phyloP scores from a whole-genome alignment of 2,329 filamentous ascomycete genomes.

The Trichoderma simmonsii region DNA sequence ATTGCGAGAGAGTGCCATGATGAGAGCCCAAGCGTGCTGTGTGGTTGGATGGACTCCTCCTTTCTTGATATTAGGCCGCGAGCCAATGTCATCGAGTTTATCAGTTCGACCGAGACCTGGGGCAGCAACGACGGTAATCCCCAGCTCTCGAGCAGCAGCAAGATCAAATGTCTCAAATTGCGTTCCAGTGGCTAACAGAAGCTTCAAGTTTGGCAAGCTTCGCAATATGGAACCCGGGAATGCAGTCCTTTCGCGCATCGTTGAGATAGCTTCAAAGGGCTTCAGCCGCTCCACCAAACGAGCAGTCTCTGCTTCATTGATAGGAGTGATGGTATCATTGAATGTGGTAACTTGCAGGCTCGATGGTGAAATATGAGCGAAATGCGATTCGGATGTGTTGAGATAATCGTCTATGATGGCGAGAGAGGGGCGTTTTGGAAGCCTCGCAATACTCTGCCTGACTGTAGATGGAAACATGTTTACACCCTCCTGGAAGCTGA shows the following conservation, averaged over 20 bases:
- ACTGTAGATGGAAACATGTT: background rate
- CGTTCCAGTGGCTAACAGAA: constrained; percentile 60
- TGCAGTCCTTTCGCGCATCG: constrained; percentile 29
- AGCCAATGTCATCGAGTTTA: background rate
- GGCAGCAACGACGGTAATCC: background rate
- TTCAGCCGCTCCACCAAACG: background rate
- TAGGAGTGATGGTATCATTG: background rate
- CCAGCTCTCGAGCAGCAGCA: constrained; percentile 44
- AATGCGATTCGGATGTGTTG: background rate
- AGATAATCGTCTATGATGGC: constrained; percentile 7
- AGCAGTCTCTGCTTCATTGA: background rate
- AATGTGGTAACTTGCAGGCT: background rate
- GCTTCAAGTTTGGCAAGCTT: constrained; percentile 59
- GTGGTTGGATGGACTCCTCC: constrained; percentile 47
- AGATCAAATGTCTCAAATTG: constrained; percentile 61
- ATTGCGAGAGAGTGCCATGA: constrained; percentile 55
- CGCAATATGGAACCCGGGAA: constrained; percentile 53
- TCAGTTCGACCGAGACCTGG: constrained; percentile 13
- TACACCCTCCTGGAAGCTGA: background rate
- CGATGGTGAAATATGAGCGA: background rate
- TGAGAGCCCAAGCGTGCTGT: constrained; percentile 55
- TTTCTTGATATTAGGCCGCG: constrained; percentile 30
- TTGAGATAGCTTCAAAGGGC: background rate
- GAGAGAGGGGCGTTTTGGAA: background rate
- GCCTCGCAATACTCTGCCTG: background rate